Conservation (phyloP, 371 early-diverging fungal species). For the Entomophthora muscae region DNA sequence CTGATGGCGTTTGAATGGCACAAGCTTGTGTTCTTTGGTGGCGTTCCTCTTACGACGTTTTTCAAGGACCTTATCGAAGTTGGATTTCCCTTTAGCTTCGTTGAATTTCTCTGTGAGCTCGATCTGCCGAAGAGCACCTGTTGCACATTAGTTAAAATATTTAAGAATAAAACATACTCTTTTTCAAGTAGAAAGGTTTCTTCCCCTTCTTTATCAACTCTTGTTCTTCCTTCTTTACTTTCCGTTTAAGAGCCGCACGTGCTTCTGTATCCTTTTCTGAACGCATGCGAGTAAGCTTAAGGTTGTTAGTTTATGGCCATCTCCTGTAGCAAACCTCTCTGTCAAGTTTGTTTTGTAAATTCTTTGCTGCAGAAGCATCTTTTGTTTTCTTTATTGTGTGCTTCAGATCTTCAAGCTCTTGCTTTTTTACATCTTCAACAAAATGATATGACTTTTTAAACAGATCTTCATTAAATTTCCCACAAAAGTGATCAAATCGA, state of each 20-base stretch:
- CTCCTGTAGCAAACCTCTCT: constrained; percentile 35
- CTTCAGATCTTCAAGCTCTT: constrained; percentile 43
- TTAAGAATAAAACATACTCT: constrained; percentile 27
- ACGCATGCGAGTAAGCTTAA: constrained; percentile 10
- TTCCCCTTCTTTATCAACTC: constrained; percentile 66
- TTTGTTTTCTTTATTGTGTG: constrained; percentile 34
- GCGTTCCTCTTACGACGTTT: constrained; percentile 77
- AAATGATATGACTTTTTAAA: constrained; percentile 71
- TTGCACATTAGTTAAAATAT: too few relatives aligned
- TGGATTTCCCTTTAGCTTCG: constrained; percentile 23
- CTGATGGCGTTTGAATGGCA: constrained; percentile 12
- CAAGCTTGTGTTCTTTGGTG: constrained; percentile 33
- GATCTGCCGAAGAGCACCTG: constrained; percentile 55
- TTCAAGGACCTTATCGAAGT: constrained; percentile 59
- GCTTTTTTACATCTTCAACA: constrained; percentile 45
- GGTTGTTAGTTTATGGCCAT: too few relatives aligned
- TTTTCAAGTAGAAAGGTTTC: constrained; percentile 70
- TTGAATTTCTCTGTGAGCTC: constrained; percentile 58
- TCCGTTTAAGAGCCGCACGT: constrained; percentile 36
- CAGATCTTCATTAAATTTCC: constrained; percentile 63
- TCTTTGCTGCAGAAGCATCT: constrained; percentile 24
- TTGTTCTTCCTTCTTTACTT: constrained; percentile 52
- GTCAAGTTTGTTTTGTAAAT: constrained; percentile 21
- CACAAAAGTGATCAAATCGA: constrained; percentile 64
- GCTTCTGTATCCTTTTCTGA: constrained; percentile 23